A percentile compares a stretch with the other conserved stretches of the same genome.
Evolutionary conservation across 2,329 filamentous ascomycete genomes (phyloP).

Genomic region (Arthroderma uncinatum): DNA sequence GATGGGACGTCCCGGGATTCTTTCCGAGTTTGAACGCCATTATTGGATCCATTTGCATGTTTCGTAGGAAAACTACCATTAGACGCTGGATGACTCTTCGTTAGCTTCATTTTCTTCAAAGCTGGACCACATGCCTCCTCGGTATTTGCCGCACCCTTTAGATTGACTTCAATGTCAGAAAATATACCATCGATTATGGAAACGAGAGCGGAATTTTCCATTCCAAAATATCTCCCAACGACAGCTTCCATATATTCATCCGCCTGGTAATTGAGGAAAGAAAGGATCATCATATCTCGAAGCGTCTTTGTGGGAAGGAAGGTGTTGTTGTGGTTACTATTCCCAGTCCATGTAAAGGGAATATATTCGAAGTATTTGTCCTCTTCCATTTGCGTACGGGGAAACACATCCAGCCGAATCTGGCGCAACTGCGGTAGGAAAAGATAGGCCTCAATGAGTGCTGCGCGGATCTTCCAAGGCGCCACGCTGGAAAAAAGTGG

Average conservation of each 20-base stretch:
- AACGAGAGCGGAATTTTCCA: not conserved
- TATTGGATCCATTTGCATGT: not conserved
- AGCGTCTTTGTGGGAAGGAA: conserved; percentile 12
- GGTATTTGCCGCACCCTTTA: not conserved
- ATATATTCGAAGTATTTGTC: conserved; percentile 21
- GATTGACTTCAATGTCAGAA: not conserved
- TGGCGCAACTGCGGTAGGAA: conserved; percentile 4
- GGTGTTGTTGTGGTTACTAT: conserved; percentile 13
- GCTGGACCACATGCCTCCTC: not conserved
- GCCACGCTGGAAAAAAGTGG: not conserved
- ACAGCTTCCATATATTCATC: conserved; percentile 22
- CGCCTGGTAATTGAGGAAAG: conserved; percentile 20
- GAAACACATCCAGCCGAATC: conserved; percentile 13
- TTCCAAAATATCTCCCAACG: conserved; percentile 11
- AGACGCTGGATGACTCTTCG: not conserved
- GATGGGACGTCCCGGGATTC: not conserved
- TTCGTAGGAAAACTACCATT: not conserved
- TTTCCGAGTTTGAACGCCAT: not conserved
- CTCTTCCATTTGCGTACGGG: conserved; percentile 10
- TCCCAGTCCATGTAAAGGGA: conserved; percentile 19
- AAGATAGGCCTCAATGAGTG: conserved; percentile 11
- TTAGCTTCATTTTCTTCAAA: not conserved
- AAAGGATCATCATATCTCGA: conserved; percentile 22
- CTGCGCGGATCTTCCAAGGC: not conserved
- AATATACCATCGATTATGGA: not conserved